Evolutionary conservation across 352 stramenopile species (phyloP).

Genomic region (Lagenidium giganteum): DNA sequence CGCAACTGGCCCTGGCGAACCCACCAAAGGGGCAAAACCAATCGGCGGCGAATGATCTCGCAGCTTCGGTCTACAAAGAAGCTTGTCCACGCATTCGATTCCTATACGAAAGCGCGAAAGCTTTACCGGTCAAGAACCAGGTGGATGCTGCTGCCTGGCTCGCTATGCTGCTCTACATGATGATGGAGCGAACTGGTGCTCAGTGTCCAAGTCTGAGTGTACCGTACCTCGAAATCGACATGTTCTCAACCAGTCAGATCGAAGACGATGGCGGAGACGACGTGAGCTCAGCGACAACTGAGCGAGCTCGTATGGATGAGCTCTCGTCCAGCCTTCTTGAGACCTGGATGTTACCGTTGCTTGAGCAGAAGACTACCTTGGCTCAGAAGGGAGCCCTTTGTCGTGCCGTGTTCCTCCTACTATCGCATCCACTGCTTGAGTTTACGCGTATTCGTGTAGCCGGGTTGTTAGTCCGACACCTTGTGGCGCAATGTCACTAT

Average conservation of each 20-base stretch:
- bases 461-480: slow-evolving; percentile 33
- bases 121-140: slow-evolving; percentile 52
- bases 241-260: slow-evolving; percentile 11
- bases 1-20: slow-evolving; percentile 20
- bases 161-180: slow-evolving; percentile 73
- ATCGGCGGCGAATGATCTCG: slow-evolving; percentile 60
- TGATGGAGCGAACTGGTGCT: slow-evolving; percentile 76
- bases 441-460: slow-evolving; percentile 45
- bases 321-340: slow-evolving; percentile 43
- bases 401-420: slow-evolving; percentile 56
- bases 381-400: slow-evolving; percentile 44
- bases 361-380: slow-evolving; percentile 43
- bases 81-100: slow-evolving; percentile 47
- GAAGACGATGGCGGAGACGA: slow-evolving; percentile 44
- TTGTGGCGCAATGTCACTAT: slow-evolving; percentile 62
- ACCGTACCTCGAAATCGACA: slow-evolving; percentile 67
- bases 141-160: slow-evolving; percentile 58
- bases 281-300: slow-evolving; percentile 23
- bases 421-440: slow-evolving; percentile 54
- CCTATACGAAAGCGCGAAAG: slow-evolving; percentile 35
- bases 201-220: slow-evolving; percentile 59
- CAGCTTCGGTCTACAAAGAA: slow-evolving; percentile 59
- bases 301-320: slow-evolving; percentile 53
- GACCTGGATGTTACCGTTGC: slow-evolving; percentile 45
- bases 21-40: slow-evolving; percentile 9